phyloP scores from a whole-genome alignment of 140 eudicot genomes.

The Senecio squalidus region DNA sequence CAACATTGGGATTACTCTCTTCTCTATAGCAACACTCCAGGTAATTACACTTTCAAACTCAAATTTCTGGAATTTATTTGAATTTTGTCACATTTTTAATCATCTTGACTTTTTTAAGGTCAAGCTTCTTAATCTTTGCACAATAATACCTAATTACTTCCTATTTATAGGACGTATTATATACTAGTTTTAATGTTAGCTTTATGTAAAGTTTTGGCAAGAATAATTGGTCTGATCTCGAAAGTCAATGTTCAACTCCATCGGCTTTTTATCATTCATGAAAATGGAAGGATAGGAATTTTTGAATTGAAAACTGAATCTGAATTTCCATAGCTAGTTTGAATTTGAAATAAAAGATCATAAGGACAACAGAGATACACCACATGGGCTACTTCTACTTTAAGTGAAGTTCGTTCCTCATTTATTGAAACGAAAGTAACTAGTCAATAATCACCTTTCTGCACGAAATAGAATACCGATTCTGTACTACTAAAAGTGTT shows the following conservation, averaged over 20 bases:
- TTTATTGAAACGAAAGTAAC: neutral
- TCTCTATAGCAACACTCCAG: slow-evolving; percentile 85
- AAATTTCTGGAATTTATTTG: neutral
- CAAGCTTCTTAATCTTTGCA: neutral
- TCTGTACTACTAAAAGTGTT: neutral
- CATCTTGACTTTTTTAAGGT: slow-evolving; percentile 13
- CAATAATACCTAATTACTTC: no score
- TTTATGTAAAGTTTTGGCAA: neutral
- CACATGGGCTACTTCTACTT: slow-evolving; percentile 17
- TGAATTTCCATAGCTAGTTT: neutral
- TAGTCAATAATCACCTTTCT: neutral
- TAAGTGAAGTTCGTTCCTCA: slow-evolving; percentile 1
- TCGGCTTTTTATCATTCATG: slow-evolving; percentile 12
- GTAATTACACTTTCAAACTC: slow-evolving; percentile 36
- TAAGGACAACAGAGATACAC: slow-evolving; percentile 17
- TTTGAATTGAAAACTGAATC: slow-evolving; percentile 1
- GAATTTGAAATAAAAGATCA: slow-evolving; percentile 7
- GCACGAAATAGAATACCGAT: neutral
- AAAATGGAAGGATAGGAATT: slow-evolving; percentile 16
- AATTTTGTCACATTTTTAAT: neutral
- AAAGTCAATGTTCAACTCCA: neutral
- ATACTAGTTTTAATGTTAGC: neutral
- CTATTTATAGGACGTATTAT: neutral
- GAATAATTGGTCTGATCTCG: neutral
- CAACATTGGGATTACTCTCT: slow-evolving; percentile 71